Conservation (phyloP, 2,329 filamentous ascomycete genomes). For the Colletotrichum neosansevieriae region DNA sequence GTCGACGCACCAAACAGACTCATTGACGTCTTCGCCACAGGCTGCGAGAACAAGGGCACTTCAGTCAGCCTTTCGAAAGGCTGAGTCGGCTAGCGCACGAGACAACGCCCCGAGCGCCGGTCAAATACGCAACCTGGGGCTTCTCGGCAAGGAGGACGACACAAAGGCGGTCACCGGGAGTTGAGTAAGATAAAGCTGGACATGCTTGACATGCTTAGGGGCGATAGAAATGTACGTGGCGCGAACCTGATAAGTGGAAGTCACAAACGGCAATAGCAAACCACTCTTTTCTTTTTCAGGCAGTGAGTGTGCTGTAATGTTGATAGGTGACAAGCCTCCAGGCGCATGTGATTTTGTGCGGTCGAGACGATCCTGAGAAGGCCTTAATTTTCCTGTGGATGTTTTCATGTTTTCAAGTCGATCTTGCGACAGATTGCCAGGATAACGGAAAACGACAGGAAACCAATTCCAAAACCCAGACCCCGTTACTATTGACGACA, state of each 20-base stretch:
- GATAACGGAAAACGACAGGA: no score
- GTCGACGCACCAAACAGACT: conserved; percentile 8
- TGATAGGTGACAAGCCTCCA: background rate
- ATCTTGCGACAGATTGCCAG: no score
- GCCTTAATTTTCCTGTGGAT: no score
- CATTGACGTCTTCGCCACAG: conserved; percentile 57
- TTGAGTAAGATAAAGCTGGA: conserved; percentile 37
- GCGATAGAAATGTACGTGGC: conserved; percentile 28
- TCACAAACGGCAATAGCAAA: conserved; percentile 31
- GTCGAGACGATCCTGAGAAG: no score
- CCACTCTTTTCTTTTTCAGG: conserved; percentile 21
- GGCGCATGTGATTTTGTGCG: no score
- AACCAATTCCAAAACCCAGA: no score
- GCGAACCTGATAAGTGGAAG: conserved; percentile 17
- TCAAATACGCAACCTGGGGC: conserved; percentile 87
- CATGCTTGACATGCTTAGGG: conserved; percentile 38
- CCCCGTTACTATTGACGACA: no score
- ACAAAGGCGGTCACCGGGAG: conserved; percentile 69
- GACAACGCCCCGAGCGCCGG: conserved; percentile 86
- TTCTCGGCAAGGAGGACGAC: conserved; percentile 87
- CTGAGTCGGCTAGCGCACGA: conserved; percentile 78
- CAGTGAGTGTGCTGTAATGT: background rate
- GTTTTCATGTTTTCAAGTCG: no score
- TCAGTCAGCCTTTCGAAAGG: conserved; percentile 87
- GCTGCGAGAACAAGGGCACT: conserved; percentile 81